phyloP scores from a whole-genome alignment of 1,284 basidiomycete species.

The Termitomyces sp. region DNA sequence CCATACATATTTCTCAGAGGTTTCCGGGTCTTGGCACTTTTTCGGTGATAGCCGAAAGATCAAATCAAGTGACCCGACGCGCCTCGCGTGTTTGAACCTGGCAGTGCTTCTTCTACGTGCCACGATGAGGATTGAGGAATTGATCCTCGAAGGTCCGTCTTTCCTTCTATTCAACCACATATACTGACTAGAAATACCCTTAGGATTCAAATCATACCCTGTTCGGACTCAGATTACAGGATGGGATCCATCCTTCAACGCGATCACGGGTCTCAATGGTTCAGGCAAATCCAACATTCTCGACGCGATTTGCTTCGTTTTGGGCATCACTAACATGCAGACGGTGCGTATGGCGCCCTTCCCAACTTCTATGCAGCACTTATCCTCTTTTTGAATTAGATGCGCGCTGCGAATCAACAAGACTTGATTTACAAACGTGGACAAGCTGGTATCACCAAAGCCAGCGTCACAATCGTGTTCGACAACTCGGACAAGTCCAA shows the following conservation, averaged over 20 bases:
- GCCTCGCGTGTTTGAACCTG: constrained; percentile 1
- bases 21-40: constrained; percentile 1
- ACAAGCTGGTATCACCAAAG: constrained; percentile 95
- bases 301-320: constrained; percentile 94
- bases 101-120: constrained; percentile 1
- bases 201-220: constrained; percentile 96
- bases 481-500: constrained; percentile 93
- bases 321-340: constrained; percentile 94
- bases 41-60: constrained; percentile 13
- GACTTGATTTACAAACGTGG: constrained; percentile 98
- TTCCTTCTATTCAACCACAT: neutral
- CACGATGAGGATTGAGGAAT: constrained; percentile 76
- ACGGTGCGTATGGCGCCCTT: constrained; percentile 44
- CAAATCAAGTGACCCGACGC: constrained; percentile 12
- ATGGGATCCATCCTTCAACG: constrained; percentile 96
- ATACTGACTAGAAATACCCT: neutral
- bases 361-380: neutral
- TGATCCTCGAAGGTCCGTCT: constrained; percentile 65
- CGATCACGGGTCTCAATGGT: constrained; percentile 94
- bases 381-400: constrained; percentile 39
- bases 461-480: constrained; percentile 98
- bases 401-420: constrained; percentile 94
- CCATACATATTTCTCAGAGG: neutral
- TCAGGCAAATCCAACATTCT: constrained; percentile 97
- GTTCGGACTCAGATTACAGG: constrained; percentile 92